Evolutionary conservation across 2,329 filamentous ascomycete genomes (phyloP), one percentile per base, ranked within the genome.

Genomic region (Calonectria ilicicola): DNA sequence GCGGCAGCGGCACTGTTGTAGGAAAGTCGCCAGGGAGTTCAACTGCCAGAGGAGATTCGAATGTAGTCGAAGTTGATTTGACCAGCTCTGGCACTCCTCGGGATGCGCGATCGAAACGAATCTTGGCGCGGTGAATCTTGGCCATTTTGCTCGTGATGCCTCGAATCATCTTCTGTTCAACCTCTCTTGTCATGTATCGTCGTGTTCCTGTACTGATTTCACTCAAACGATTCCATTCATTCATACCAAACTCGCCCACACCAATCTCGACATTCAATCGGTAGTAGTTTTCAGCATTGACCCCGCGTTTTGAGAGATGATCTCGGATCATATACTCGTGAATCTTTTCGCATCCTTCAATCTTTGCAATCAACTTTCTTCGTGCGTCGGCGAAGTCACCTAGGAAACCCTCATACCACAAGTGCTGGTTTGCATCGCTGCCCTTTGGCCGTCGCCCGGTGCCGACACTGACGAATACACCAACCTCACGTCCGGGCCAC

Each of bases 201-300:
- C 94, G 91, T 0, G 97, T 99, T 81, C 93, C 93, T 17, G 95
- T 98, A 86, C 95, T 98, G 85, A 99, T 98, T 65, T 98, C 96
- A 29, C 94, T 93, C n/a, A 98, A 86, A 4, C 96, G 91, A 79
- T 95, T 91, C 97, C 97, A 99, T 82, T 98, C 97, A 81, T 98
- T 99, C 95, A 99, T 98, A 65, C 94, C 96, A 82, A 98, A 98
- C 81, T 98, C 97, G 66, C 96, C 96, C 3, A 98, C 96, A 1
- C 96, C 97, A 19, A 98, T 93, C 81, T 98, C 96, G 47, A 98
- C 97, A 76, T 99, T 99, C n/a, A 98, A 87, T 9, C 97, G 93
- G 83, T 95, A 98, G 86, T 99, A 99, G 82, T 97, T 95, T 71
- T 98, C 96, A 65, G 91, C 90, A 78, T 94, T 96, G 72, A 98